A percentile compares a stretch with the other conserved stretches of the same genome.
phyloP scores from a whole-genome alignment of 2,329 filamentous ascomycete species.

The Tothia fuscella region DNA sequence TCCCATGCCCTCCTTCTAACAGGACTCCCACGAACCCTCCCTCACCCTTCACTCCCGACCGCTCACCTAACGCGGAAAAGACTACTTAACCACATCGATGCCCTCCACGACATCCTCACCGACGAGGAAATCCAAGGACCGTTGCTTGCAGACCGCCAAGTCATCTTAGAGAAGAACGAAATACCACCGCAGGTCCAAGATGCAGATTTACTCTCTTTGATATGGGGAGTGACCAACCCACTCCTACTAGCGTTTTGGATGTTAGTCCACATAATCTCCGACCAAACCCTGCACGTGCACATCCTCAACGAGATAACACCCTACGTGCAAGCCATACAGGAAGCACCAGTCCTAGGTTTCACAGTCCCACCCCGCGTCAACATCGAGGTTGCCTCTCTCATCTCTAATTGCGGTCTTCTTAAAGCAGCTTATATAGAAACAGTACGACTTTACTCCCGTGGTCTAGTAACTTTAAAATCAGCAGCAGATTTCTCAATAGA shows the following conservation, averaged over 20 bases:
- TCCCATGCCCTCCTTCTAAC: slow-evolving; percentile 4
- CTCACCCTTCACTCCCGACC: slow-evolving; percentile 6
- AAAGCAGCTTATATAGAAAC: slow-evolving; percentile 16
- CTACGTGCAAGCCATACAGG: slow-evolving; percentile 28
- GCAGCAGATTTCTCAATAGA: slow-evolving; percentile 1
- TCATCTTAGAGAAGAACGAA: slow-evolving; percentile 1
- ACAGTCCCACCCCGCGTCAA: slow-evolving; percentile 31
- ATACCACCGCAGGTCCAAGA: neutral
- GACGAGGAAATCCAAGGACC: slow-evolving; percentile 3
- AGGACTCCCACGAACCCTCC: slow-evolving; percentile 9
- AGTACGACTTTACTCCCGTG: slow-evolving; percentile 6
- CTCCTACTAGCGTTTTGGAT: slow-evolving; percentile 34
- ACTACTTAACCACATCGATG: slow-evolving; percentile 7
- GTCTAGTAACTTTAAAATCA: neutral
- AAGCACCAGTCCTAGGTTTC: slow-evolving; percentile 28
- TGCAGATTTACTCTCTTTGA: slow-evolving; percentile 4
- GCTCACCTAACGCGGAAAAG: slow-evolving; percentile 10
- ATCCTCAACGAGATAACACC: slow-evolving; percentile 35
- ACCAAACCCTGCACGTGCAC: slow-evolving; percentile 27
- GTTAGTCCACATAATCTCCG: slow-evolving; percentile 33
- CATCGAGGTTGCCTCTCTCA: slow-evolving; percentile 29
- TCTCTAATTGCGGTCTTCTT: slow-evolving; percentile 33
- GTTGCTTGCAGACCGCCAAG: neutral
- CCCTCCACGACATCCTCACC: slow-evolving; percentile 6
- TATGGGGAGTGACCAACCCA: neutral